Percentiles rank a stretch among this genome's conserved stretches.
Evolutionary conservation across 176 grass and related monocot species (phyloP).

Genomic region (Juncus effusus): DNA sequence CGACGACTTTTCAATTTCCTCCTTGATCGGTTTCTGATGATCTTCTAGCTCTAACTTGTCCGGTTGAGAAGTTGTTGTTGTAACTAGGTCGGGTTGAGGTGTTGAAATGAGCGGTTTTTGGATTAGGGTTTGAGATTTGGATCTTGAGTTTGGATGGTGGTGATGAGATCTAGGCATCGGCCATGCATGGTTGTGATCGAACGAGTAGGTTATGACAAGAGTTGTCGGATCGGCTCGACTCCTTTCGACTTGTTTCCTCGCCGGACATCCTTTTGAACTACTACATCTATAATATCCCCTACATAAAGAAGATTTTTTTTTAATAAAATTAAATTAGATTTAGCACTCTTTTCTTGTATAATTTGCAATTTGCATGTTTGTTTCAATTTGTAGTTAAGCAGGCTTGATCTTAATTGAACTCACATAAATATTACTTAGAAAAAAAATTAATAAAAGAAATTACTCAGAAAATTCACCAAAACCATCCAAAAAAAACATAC

Average conservation of each 20-base stretch:
- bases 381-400: too few species aligned
- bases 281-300: conserved; percentile 95
- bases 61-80: background rate
- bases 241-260: conserved; percentile 92
- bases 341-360: background rate
- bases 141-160: conserved; percentile 40
- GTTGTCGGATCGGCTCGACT: conserved; percentile 62
- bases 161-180: conserved; percentile 48
- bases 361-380: background rate
- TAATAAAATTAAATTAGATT: too few species aligned
- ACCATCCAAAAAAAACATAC: too few species aligned
- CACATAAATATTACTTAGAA: too few species aligned
- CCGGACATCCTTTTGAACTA: conserved; percentile 86
- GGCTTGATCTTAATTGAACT: too few species aligned
- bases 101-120: background rate
- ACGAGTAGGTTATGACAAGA: conserved; percentile 88
- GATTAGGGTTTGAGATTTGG: conserved; percentile 8
- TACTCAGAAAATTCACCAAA: too few species aligned
- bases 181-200: conserved; percentile 76
- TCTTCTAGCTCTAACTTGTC: conserved; percentile 21
- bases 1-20: background rate
- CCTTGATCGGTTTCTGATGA: conserved; percentile 11
- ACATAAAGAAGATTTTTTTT: background rate
- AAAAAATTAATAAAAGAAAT: too few species aligned
- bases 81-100: background rate